phyloP scores from a whole-genome alignment of 257 asterid genomes.

The Dorcoceras hygrometricum region DNA sequence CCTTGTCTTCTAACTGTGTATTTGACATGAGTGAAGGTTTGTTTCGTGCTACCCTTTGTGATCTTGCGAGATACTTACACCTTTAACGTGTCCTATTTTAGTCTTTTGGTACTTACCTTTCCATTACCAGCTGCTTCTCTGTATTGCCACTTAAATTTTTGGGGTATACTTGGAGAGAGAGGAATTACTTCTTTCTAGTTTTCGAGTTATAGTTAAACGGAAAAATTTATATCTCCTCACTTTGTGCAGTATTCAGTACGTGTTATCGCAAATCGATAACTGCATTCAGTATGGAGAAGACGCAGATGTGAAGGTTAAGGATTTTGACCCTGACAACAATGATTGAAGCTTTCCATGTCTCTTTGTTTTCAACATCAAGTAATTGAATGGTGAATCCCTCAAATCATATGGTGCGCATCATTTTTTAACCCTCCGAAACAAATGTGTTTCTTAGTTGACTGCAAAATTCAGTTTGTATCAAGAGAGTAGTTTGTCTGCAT shows the following conservation, averaged over 20 bases:
- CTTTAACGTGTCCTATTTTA: too few species aligned
- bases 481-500: background rate
- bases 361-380: background rate
- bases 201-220: constrained; percentile 1
- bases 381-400: background rate
- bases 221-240: constrained; percentile 1
- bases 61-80: too few species aligned
- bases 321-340: constrained; percentile 63
- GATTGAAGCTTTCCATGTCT: constrained; percentile 30
- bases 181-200: background rate
- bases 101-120: too few species aligned
- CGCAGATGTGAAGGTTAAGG: constrained; percentile 87
- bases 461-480: background rate
- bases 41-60: background rate
- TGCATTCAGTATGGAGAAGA: constrained; percentile 89
- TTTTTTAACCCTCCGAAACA: background rate
- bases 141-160: background rate
- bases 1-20: background rate
- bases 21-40: background rate
- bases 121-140: too few species aligned
- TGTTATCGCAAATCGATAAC: constrained; percentile 76
- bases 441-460: background rate
- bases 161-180: background rate
- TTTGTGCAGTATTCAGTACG: constrained; percentile 66
- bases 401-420: background rate